These are phyloP conservation scores for Calonectria multiphialidica DNA, from an alignment of 2,329 filamentous ascomycete species.

Conservation along the genomic window DNA sequence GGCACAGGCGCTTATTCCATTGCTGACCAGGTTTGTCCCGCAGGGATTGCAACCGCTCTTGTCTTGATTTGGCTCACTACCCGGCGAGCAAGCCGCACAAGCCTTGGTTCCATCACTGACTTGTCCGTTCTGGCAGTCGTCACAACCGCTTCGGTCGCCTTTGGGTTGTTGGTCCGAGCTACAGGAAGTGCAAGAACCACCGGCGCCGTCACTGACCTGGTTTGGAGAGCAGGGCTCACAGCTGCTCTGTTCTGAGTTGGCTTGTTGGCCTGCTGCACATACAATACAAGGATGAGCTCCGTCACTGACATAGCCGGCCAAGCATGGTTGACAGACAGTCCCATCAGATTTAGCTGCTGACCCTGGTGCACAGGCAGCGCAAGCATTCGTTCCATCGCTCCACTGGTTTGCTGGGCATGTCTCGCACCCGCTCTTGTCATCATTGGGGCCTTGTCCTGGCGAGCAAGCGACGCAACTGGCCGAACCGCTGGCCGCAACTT, in stretches of 20 bases:
- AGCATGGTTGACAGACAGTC: background rate
- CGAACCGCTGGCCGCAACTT: background rate
- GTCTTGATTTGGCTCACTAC: background rate
- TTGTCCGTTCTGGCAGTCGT: background rate
- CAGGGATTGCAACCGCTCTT: background rate
- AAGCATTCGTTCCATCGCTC: background rate
- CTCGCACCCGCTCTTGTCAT: background rate
- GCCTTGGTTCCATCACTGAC: background rate
- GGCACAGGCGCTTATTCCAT: background rate
- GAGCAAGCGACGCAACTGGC: background rate
- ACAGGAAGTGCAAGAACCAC: background rate
- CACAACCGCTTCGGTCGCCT: background rate
- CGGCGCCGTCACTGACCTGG: background rate
- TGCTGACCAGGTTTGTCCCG: background rate
- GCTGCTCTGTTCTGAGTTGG: background rate
- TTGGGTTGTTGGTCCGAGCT: background rate
- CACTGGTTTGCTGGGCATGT: background rate
- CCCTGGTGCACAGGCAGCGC: background rate
- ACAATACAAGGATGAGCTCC: background rate
- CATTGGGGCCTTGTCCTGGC: background rate
- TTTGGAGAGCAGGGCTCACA: background rate
- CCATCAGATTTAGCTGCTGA: background rate
- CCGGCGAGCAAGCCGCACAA: background rate
- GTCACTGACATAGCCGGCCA: background rate
- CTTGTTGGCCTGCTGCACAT: background rate